Percentiles rank a stretch among this genome's conserved stretches.
These are phyloP conservation scores for Cucurbita moschata DNA, from an alignment of 306 rosid genomes.

Conservation along the genomic window DNA sequence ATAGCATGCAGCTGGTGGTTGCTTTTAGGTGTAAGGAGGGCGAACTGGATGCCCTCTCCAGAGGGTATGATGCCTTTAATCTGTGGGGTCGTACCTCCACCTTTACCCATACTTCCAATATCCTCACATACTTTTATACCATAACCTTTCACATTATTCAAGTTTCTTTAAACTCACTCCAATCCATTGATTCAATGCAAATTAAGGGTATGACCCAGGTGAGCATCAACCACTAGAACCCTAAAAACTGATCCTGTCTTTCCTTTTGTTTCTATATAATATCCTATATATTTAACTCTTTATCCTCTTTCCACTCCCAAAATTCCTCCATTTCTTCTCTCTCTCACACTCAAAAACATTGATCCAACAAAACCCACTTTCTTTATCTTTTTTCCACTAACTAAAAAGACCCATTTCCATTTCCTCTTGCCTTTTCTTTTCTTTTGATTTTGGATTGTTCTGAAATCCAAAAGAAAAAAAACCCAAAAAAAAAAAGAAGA, in stretches of 20 bases:
- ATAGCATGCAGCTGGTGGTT: neutral
- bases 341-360: neutral
- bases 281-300: neutral
- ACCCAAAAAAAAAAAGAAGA: neutral
- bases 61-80: neutral
- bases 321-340: neutral
- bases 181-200: neutral
- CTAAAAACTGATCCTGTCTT: neutral
- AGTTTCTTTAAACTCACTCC: neutral
- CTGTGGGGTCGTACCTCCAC: neutral
- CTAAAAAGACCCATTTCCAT: slow-evolving; percentile 46
- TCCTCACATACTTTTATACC: neutral
- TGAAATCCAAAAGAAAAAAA: slow-evolving; percentile 21
- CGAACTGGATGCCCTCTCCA: neutral
- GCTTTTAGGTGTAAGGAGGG: neutral
- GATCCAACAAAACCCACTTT: slow-evolving; percentile 31
- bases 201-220: too few species aligned
- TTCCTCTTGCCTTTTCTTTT: slow-evolving; percentile 13
- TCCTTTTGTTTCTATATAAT: neutral
- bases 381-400: slow-evolving; percentile 50
- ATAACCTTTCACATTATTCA: neutral
- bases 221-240: too few species aligned
- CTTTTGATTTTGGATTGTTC: slow-evolving; percentile 56
- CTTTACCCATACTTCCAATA: neutral
- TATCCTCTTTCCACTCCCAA: neutral